Base-by-base conservation (phyloP, 2,329 filamentous ascomycete genomes). In the Curvularia sp. region DNA sequence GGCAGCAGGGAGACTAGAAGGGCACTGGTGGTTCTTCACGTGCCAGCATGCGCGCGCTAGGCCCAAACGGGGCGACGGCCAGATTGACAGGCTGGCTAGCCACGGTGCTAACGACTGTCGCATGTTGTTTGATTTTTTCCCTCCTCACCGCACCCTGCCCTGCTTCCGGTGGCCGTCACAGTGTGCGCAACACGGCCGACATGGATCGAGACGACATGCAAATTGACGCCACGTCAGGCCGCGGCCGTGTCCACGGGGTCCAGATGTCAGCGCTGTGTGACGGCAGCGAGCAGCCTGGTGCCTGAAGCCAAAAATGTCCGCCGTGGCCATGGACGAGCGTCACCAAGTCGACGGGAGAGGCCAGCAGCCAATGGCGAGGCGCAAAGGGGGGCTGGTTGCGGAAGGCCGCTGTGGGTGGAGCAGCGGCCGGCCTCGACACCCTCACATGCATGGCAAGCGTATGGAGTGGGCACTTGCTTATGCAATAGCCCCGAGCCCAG, bases 401-500 rank as follows among this genome's bases (percentile, higher is more conserved):
- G 52, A 46, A 55, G 18, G 28, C 35, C 18, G 33, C 31, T 30
- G 50, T 60, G 53, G 60, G 61, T 62, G 61, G 57, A 61, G 60
- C 49, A 52, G 38, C 48, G 53, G 30, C 44, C 52, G 59, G 60
- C 57, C 48, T 61, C 53, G 56, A 57, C 49, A 52, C 55, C 39
- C 54, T 59, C 61, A 60, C 52, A 58, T 61, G 51, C 55, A 56
- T 60, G 28, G 44, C 49, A 58, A 53, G 49, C 49, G 51, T 8
- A 28, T 28, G 6, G 26, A 28, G 26, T 28, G 26, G 26, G 26
- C 26, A 28, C 60, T 60, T 60, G 64, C 58, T 70, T 68, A 68
- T 62, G 63, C 56, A 60, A 59, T 57, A 43, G 50, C 51, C 53
- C 60, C 51, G 55, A 63, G 62, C 41, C 60, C 58, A 65, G 61